Percentiles rank a stretch among this genome's conserved stretches.
Conservation (phyloP, 2,329 filamentous ascomycete species). For the Dactylellina leptospora region DNA sequence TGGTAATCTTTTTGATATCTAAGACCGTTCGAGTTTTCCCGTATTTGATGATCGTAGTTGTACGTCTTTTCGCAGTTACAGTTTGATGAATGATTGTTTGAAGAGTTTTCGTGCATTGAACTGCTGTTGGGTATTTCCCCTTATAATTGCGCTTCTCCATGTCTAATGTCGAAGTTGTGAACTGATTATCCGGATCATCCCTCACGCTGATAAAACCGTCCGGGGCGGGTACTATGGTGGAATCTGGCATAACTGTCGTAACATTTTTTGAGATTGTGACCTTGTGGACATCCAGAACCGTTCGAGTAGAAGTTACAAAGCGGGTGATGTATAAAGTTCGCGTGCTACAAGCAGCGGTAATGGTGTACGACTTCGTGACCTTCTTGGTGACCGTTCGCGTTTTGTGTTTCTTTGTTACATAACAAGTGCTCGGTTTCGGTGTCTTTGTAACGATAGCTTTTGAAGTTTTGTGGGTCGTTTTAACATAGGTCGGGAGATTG, state of each 20-base stretch:
- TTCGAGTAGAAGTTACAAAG: neutral
- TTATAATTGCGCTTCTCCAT: neutral
- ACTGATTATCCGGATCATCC: slow-evolving; percentile 39
- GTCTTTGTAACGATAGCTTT: slow-evolving; percentile 2
- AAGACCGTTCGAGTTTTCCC: slow-evolving; percentile 9
- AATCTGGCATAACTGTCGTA: slow-evolving; percentile 10
- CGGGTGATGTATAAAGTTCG: slow-evolving; percentile 2
- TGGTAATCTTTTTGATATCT: slow-evolving; percentile 18
- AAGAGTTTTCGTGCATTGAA: slow-evolving; percentile 40
- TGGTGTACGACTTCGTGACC: slow-evolving; percentile 10
- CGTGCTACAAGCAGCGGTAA: slow-evolving; percentile 17
- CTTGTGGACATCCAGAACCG: neutral
- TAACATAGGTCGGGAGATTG: neutral
- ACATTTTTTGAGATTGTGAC: slow-evolving; percentile 8
- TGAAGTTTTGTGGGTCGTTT: slow-evolving; percentile 12
- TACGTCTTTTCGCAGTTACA: slow-evolving; percentile 11
- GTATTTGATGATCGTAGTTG: slow-evolving; percentile 26
- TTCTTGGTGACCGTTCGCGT: slow-evolving; percentile 18
- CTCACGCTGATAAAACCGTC: slow-evolving; percentile 26
- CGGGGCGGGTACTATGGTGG: slow-evolving; percentile 10
- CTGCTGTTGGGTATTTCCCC: slow-evolving; percentile 19
- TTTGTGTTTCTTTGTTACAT: slow-evolving; percentile 21
- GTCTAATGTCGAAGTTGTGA: neutral
- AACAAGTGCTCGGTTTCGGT: slow-evolving; percentile 28
- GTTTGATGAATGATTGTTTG: slow-evolving; percentile 26